Evolutionary conservation across 176 grass and related monocot genomes (phyloP).

Genomic region (Leersia perrieri): DNA sequence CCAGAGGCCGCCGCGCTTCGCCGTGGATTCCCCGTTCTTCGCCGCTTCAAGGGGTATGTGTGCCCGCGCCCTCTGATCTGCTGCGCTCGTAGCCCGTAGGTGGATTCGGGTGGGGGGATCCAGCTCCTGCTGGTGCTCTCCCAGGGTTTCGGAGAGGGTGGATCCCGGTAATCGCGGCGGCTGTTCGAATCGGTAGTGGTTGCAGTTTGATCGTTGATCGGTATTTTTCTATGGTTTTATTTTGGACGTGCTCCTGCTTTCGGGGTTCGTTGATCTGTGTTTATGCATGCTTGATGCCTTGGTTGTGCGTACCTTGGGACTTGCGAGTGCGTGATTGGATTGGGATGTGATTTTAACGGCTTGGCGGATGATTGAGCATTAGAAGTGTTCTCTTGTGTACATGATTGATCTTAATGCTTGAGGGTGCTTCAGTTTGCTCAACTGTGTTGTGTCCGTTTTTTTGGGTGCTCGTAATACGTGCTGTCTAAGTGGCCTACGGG

Average conservation of each 20-base stretch:
- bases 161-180: neutral
- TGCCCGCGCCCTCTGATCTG: constrained; percentile 18
- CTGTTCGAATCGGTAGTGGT: too few species aligned
- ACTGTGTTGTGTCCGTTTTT: too few species aligned
- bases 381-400: neutral
- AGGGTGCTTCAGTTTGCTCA: neutral
- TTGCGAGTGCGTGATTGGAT: neutral
- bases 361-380: neutral
- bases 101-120: neutral
- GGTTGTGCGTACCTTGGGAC: neutral
- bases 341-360: neutral
- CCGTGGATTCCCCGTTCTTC: constrained; percentile 29
- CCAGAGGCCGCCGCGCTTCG: constrained; percentile 8
- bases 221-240: neutral
- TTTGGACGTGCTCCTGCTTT: neutral
- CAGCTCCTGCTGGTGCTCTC: neutral
- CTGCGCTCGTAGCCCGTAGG: neutral
- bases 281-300: neutral
- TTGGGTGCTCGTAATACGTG: neutral
- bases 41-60: constrained; percentile 44
- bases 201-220: neutral
- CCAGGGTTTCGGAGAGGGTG: constrained; percentile 13
- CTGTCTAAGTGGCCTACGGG: neutral
- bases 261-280: neutral
- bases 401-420: neutral